Conservation (phyloP, 805 yeast species). For the Kodamaea laetipori region DNA sequence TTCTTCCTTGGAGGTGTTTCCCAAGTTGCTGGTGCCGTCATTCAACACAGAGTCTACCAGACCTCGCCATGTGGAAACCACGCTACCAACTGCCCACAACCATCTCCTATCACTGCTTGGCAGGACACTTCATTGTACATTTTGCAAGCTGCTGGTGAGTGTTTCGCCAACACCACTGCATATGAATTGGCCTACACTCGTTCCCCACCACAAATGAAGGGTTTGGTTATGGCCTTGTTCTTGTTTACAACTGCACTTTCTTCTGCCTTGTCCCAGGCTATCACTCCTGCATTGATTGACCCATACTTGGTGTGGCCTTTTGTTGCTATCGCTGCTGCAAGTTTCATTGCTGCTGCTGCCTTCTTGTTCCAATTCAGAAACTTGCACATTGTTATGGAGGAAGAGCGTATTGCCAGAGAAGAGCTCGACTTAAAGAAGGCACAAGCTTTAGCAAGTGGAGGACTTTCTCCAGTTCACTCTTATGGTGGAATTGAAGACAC, state of each 20-base stretch:
- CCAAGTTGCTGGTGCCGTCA: constrained; percentile 51
- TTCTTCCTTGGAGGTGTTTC: constrained; percentile 49
- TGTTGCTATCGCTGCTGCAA: constrained; percentile 41
- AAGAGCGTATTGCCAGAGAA: constrained; percentile 34
- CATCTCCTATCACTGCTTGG: constrained; percentile 37
- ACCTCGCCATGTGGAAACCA: constrained; percentile 55
- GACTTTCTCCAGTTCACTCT: constrained; percentile 14
- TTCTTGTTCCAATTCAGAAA: constrained; percentile 41
- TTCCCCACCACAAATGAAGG: constrained; percentile 52
- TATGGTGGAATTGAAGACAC: constrained; percentile 22
- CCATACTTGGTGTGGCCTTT: constrained; percentile 48
- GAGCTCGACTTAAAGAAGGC: constrained; percentile 7
- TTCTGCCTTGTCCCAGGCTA: constrained; percentile 48
- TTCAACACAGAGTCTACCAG: constrained; percentile 50
- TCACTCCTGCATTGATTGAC: constrained; percentile 42
- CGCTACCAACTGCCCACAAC: constrained; percentile 39
- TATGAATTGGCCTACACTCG: constrained; percentile 57
- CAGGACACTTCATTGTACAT: constrained; percentile 31
- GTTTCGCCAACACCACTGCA: constrained; percentile 53
- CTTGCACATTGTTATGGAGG: constrained; percentile 44
- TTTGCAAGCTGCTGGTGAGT: constrained; percentile 54
- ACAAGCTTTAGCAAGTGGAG: not conserved
- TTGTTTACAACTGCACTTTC: constrained; percentile 48
- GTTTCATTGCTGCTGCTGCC: constrained; percentile 33
- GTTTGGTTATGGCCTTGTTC: constrained; percentile 50